Evolutionary conservation across 169 alveolate genomes (phyloP).

Genomic region (Cryptosporidium andersoni): DNA sequence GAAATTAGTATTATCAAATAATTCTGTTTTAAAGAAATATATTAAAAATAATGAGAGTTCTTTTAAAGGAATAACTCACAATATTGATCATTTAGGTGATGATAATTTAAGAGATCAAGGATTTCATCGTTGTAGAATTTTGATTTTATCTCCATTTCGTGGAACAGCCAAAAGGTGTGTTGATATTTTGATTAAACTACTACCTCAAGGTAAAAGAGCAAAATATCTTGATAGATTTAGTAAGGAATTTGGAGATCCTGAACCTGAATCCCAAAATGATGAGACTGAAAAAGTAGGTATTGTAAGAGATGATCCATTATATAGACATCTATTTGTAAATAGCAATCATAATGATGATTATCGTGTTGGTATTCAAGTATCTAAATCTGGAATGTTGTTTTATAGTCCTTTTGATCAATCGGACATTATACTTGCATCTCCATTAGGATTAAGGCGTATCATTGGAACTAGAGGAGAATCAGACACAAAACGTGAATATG

Average conservation of each 20-base stretch:
- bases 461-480: slow-evolving; percentile 73
- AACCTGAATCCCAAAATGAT: slow-evolving; percentile 7
- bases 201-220: slow-evolving; percentile 74
- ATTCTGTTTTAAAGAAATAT: slow-evolving; percentile 13
- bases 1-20: slow-evolving; percentile 22
- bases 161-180: slow-evolving; percentile 79
- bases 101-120: slow-evolving; percentile 80
- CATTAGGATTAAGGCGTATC: slow-evolving; percentile 83
- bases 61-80: no score
- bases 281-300: background rate
- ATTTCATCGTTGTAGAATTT: slow-evolving; percentile 83
- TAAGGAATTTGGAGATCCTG: slow-evolving; percentile 48
- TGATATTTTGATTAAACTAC: slow-evolving; percentile 72
- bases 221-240: slow-evolving; percentile 51
- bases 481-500: slow-evolving; percentile 40
- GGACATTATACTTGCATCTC: slow-evolving; percentile 88
- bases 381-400: slow-evolving; percentile 78
- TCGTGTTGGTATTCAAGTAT: slow-evolving; percentile 83
- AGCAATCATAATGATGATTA: slow-evolving; percentile 86
- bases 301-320: slow-evolving; percentile 56
- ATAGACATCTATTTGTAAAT: slow-evolving; percentile 75
- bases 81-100: slow-evolving; percentile 49
- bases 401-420: slow-evolving; percentile 84
- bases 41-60: slow-evolving; percentile 27
- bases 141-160: slow-evolving; percentile 80